Evolutionary conservation across 495 filamentous ascomycete genomes (phyloP), one percentile per base, ranked within the genome.

Genomic region (Beverwykella pulmonaria): DNA sequence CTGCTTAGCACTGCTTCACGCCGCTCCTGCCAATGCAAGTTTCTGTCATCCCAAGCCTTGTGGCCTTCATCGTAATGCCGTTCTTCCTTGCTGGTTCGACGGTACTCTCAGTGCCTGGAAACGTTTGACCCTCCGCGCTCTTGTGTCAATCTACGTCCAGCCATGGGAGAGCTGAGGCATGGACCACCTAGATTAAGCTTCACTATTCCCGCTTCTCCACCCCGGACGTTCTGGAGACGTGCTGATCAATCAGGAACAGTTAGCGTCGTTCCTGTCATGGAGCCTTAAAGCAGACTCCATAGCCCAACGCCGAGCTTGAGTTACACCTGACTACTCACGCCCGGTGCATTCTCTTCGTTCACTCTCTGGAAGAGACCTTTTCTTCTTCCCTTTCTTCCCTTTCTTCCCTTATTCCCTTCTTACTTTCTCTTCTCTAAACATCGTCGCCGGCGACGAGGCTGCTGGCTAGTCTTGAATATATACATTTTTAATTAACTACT

Each of bases 281-380:
- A 64, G 60, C 61, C 53, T 64, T 69, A 69, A 64, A 69, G 60
- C 22, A 59, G 46, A 30, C 12, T 29, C 15, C 65, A 63, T 25
- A 53, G 44, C 67, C 66, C 67, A 32, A 59, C 30, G 67, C 67
- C 67, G 32, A 69, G 67, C 53, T 61, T 44, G 59, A 47, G 47
- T 52, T 63, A 59, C 41, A 62, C 46, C 60, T 26, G 14, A n/a
- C 19, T 47, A 52, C 53, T 53, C 19, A 19, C 14, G 17, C 55
- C 23, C 12, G 36, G 26, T 52, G 30, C 46, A 25, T 67, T 70
- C 58, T 41, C 46, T 70, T 70, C 63, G 30, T 67, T 19, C 29
- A 36, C 68, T 70, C 63, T 70, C 68, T 69, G 67, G 61, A 39
- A 69, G 67, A 69, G 63, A 29, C 6, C 39, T 50, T 58, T 61